A percentile compares a stretch with the other conserved stretches of the same genome.
phyloP scores from a whole-genome alignment of 2,329 filamentous ascomycete species.

The Penicillium sp. region DNA sequence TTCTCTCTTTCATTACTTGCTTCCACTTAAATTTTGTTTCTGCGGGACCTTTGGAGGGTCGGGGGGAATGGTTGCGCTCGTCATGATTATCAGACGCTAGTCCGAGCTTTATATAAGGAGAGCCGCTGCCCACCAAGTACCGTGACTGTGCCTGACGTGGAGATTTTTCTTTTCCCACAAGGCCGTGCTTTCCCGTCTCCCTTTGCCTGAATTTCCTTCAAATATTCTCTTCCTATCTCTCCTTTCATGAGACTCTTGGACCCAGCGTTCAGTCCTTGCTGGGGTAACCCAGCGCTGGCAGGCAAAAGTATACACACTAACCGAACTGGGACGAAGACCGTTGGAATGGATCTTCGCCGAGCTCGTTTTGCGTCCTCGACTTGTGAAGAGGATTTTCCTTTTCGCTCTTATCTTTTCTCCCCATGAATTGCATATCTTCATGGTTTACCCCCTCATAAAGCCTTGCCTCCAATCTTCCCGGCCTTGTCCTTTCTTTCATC shows the following conservation, averaged over 20 bases:
- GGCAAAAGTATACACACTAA: constrained; percentile 27
- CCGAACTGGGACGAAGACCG: constrained; percentile 28
- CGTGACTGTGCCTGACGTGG: constrained; percentile 10
- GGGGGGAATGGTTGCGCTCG: constrained; percentile 27
- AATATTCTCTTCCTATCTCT: background rate
- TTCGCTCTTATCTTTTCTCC: constrained; percentile 6
- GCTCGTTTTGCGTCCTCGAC: constrained; percentile 6
- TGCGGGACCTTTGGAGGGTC: constrained; percentile 17
- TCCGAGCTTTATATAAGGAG: constrained; percentile 30
- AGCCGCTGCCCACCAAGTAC: constrained; percentile 19
- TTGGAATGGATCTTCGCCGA: constrained; percentile 30
- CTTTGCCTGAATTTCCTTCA: background rate
- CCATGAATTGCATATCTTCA: background rate
- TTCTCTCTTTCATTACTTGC: background rate
- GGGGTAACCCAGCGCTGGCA: background rate
- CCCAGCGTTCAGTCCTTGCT: background rate
- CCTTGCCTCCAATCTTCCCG: background rate
- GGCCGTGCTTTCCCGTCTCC: background rate
- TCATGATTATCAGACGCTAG: constrained; percentile 30
- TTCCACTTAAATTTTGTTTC: constrained; percentile 1
- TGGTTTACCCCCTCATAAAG: background rate
- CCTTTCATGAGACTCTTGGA: too few species aligned
- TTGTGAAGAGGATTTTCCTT: constrained; percentile 1
- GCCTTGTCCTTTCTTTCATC: background rate
- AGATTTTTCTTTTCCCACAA: constrained; percentile 8